Evolutionary conservation across 176 grass and related monocot genomes (phyloP), one percentile per base, ranked within the genome.

Genomic region (Chloris gayana): DNA sequence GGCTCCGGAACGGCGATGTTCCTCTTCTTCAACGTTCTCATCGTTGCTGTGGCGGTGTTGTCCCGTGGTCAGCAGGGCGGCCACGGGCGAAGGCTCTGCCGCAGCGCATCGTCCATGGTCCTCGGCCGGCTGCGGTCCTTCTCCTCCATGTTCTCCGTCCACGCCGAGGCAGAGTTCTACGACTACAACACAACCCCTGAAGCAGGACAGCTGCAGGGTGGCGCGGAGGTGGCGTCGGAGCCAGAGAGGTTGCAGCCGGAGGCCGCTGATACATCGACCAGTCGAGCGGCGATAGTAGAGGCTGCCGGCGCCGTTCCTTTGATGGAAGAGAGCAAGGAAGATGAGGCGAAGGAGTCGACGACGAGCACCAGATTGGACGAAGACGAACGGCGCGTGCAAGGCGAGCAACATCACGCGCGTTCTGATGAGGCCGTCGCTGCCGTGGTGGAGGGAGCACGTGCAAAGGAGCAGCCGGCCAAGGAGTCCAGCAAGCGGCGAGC

Each of bases 91-190:
- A 26, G 72, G 37, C 85, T 82, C 73, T 64, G 79, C 44, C 85
- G 79, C 21, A 72, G 79, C 80, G 80, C 86, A 14, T 87, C 85
- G 73, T 82, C 85, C 66, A 71, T 83, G 80, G 59, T 78, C 35
- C 35, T 83, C 11, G 80, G 67, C 18, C 86, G 67, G 0, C 59
- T 83, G 15, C 80, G 67, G 4, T 83, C 86, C 22, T 58, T 88
- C 67, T 78, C 85, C 29, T 34, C 61, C 11, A 29, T 78, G 35
- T 78, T 80, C 38, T 25, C 42, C 56, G 27, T 22, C 70, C 64
- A 74, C 65, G 6, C 27, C 27, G 6, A 11, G 1, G 53, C 15
- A 39, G 32, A 19, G 11, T 5, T 10, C 9, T 29, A 14, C 77
- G 0, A 18, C 38, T 45, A 32, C 77, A 0, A 27, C 68, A 9